Base-by-base conservation (phyloP, 495 filamentous ascomycete genomes). In the Tetracladium setigerum region DNA sequence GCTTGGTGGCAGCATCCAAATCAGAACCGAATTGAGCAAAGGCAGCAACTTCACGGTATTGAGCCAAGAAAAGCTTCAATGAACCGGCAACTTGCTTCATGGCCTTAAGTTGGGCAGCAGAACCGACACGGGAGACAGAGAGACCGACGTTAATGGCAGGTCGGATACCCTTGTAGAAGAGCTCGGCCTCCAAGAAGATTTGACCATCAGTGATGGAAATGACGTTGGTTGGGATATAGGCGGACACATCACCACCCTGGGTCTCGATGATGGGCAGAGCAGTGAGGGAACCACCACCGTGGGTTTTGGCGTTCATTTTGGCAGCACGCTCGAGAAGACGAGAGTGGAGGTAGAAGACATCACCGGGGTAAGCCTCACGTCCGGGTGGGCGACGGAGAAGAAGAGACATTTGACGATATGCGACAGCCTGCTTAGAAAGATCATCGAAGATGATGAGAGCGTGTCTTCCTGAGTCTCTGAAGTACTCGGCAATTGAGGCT, bases 41-140 rank as follows among this genome's bases (percentile, higher is more conserved):
- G 61, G 92, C 92, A 66, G 92, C 92, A 53, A 98, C 92, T 75
- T 98, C 92, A 91, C 92, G 92, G 79, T 98, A 98, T 79, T 98
- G 92, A 64, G 92, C 92, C 83, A 98, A 89, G 88, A 97, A 98
- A 60, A 98, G 88, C 81, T 98, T 98, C 62, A 98, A 78, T 58
- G 90, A 96, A 81, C 92, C 92, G 66, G 92, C 92, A 66, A 98
- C 92, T 82, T 98, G 92, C 80, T 97, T 98, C 92, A 98, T 98
- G 73, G 92, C 89, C 86, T 98, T 98, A 73, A 98, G 83, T 79
- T 98, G 92, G 64, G 92, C 92, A 67, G 92, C 89, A 62, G 92
- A 98, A 68, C 92, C 92, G 82, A 98, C 92, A 85, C 92, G 92
- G 64, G 92, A 98, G 55, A 98, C 92, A 64, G 92, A 98, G 47